Percentiles rank a stretch among this genome's conserved stretches.
Conservation (phyloP, 345 rosid genomes). For the Lepidium africanum region DNA sequence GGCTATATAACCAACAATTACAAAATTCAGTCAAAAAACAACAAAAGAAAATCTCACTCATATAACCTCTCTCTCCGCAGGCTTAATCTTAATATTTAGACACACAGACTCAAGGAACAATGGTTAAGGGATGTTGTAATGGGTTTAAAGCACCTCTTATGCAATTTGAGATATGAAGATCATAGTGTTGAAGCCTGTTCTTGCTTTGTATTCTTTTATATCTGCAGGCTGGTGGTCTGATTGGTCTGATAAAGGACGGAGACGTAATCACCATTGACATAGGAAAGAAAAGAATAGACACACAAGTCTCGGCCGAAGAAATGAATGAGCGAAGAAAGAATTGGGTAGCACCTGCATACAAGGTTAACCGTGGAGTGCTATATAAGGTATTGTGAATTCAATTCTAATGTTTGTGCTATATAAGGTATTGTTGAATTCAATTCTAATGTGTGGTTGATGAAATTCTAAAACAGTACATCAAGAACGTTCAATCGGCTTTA, state of each 20-base stretch:
- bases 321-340: constrained; percentile 59
- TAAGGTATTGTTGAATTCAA: constrained; percentile 5
- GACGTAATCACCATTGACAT: constrained; percentile 73
- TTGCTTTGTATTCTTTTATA: background rate
- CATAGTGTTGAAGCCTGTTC: background rate
- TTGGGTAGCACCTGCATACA: constrained; percentile 74
- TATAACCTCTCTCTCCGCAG: background rate
- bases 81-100: too few species aligned
- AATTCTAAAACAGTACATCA: constrained; percentile 62
- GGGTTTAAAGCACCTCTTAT: background rate
- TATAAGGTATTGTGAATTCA: constrained; percentile 49
- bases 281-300: constrained; percentile 64
- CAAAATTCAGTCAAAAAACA: constrained; percentile 11
- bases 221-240: constrained; percentile 92
- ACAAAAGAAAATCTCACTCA: constrained; percentile 3
- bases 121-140: background rate
- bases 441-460: background rate
- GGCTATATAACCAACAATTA: constrained; percentile 21
- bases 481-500: constrained; percentile 82
- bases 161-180: background rate
- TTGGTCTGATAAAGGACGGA: constrained; percentile 73
- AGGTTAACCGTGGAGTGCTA: constrained; percentile 62
- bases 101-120: background rate
- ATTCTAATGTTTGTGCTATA: background rate
- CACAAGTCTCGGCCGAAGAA: constrained; percentile 49